These are phyloP conservation scores for Nakazawaea anatomiae DNA, from an alignment of 805 yeast genomes.

Conservation along the genomic window DNA sequence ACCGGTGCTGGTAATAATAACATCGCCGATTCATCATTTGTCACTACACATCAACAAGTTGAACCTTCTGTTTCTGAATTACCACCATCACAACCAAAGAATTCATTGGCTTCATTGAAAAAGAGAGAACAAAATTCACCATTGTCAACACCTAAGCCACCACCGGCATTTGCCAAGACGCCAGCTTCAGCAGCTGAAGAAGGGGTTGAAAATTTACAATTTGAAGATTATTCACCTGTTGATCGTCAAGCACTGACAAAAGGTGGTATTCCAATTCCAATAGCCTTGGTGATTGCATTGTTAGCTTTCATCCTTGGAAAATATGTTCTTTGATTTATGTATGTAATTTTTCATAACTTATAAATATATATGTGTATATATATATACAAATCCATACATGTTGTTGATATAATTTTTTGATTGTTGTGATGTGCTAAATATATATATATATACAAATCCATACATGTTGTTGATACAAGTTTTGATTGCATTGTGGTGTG, in stretches of 20 bases:
- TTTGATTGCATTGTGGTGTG: too few relatives aligned
- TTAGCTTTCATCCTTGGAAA: conserved; percentile 9
- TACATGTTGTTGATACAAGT: too few relatives aligned
- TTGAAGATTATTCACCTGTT: background rate
- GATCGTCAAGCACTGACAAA: conserved; percentile 1
- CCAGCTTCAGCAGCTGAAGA: background rate
- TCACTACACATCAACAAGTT: conserved; percentile 2
- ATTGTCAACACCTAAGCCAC: background rate
- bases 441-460: too few relatives aligned
- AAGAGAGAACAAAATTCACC: background rate
- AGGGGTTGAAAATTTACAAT: background rate
- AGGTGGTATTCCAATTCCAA: conserved; percentile 11
- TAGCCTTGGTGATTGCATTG: conserved; percentile 5
- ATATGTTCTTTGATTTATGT: conserved; percentile 4
- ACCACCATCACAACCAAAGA: background rate
- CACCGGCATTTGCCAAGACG: background rate
- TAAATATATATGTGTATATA: background rate
- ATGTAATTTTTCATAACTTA: background rate
- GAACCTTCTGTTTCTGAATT: background rate
- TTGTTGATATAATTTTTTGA: too few relatives aligned
- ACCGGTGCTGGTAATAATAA: background rate
- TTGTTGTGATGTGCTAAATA: too few relatives aligned
- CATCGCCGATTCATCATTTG: background rate
- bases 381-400: background rate
- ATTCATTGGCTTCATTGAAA: background rate